Base-by-base conservation (phyloP, 2,329 filamentous ascomycete species). In the Aspergillus unguis region DNA sequence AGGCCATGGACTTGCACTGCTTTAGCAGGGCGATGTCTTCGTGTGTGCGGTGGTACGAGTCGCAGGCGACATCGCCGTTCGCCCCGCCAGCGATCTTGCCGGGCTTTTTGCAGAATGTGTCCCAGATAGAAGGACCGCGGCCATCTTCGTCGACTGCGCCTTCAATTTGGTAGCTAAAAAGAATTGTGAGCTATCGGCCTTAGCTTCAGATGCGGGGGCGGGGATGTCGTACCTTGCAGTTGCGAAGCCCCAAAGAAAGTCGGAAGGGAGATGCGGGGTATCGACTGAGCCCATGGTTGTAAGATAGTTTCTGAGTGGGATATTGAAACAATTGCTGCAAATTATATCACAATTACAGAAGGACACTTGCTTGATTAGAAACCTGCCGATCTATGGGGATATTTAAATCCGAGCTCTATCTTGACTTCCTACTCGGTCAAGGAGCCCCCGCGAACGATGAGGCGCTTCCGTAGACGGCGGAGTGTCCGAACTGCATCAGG, bases 51-150 rank as follows among this genome's bases (percentile, higher is more conserved):
- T 92, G 85, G 78, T 95, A 95, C 28, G 88, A 92, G 75, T 95
- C 89, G 74, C 90, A 95, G 35, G 90, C 90, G 40, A 88, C 81
- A 47, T 83, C 85, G 48, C 90, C 90, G 40, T 84, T 86, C 61
- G 80, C 85, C 53, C 84, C 86, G 63, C 89, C 87, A 51, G 89
- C 88, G 64, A 94, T 91, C 74, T 94, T 95, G 64, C 88, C 88
- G 5, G 87, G 85, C 49, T 84, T 86, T 57, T 82, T 82, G 74
- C 87, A 92, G 76, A 95, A 95, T n/a, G 82, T 86, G 73, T 95
- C 90, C 90, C 90, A 95, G 71, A 95, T 94, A 56, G 87, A 90
- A 50, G 88, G 85, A 25, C 83, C 87, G 58, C 90, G 87, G 59
- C 90, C 90, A 67, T 92, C 90, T 66, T 86, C 82, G 44, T 86